phyloP scores from a whole-genome alignment of 805 yeast species.

The Lachancea fermentati region DNA sequence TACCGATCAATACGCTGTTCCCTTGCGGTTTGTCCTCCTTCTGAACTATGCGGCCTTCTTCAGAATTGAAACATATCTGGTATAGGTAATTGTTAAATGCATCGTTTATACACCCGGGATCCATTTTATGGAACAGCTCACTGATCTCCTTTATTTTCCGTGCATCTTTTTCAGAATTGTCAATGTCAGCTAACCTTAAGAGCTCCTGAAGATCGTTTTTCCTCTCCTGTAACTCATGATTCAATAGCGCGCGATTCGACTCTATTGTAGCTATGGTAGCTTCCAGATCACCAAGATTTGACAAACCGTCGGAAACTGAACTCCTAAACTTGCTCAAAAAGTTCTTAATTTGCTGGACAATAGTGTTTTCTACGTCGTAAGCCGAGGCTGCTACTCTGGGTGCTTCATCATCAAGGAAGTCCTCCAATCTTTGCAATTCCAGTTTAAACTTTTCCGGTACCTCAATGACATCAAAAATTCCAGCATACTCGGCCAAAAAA shows the following conservation, averaged over 20 bases:
- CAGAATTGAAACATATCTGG: constrained; percentile 19
- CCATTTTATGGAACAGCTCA: constrained; percentile 3
- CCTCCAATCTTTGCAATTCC: constrained; percentile 13
- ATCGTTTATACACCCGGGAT: constrained; percentile 8
- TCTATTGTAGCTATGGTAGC: constrained; percentile 1
- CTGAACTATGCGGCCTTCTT: constrained; percentile 19
- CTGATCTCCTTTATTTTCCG: background rate
- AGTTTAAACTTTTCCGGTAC: constrained; percentile 13
- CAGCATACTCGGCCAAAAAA: constrained; percentile 18
- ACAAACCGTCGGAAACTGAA: background rate
- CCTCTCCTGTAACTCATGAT: constrained; percentile 4
- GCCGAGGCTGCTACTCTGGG: constrained; percentile 11
- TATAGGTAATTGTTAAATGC: constrained; percentile 22
- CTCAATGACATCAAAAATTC: constrained; percentile 3
- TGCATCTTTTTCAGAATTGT: background rate
- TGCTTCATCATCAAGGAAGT: constrained; percentile 15
- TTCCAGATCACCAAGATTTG: background rate
- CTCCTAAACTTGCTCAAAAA: background rate
- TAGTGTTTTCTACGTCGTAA: background rate
- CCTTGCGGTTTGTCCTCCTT: constrained; percentile 20
- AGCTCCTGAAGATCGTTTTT: background rate
- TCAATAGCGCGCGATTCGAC: constrained; percentile 2
- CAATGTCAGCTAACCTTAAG: background rate
- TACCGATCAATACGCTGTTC: constrained; percentile 25
- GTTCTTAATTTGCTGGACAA: background rate